Percentiles rank a stretch among this genome's conserved stretches.
phyloP scores from a whole-genome alignment of 768 basidiomycete species.

The Termitomyces heimii region DNA sequence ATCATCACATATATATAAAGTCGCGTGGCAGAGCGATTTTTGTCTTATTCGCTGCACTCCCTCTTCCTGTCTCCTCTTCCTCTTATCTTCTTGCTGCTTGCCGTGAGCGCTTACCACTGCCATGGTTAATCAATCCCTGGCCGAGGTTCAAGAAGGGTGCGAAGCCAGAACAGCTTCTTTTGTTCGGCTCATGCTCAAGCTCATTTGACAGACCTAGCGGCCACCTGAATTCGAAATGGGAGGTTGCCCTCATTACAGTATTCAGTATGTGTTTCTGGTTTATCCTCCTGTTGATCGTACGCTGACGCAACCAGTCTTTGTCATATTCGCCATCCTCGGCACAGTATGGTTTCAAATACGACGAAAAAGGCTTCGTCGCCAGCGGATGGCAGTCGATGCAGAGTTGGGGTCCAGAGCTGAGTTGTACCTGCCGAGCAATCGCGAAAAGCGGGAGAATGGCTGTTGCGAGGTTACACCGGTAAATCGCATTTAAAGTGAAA shows the following conservation, averaged over 20 bases:
- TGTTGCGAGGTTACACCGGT: conserved; percentile 3
- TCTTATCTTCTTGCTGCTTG: background rate
- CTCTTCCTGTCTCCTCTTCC: background rate
- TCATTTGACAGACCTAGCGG: conserved; percentile 21
- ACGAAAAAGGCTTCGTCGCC: conserved; percentile 15
- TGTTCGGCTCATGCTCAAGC: background rate
- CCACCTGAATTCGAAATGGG: conserved; percentile 31
- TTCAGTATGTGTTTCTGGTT: conserved; percentile 25
- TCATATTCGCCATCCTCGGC: conserved; percentile 19
- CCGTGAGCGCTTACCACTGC: background rate
- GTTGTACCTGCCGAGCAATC: background rate
- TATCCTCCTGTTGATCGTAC: background rate
- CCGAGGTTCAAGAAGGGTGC: background rate
- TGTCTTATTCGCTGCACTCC: background rate
- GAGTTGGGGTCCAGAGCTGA: background rate
- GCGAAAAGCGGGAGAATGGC: conserved; percentile 2
- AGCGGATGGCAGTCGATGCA: background rate
- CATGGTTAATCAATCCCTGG: background rate
- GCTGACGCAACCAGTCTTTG: conserved; percentile 14
- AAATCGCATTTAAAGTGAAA: background rate
- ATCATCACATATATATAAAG: conserved; percentile 13
- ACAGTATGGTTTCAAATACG: conserved; percentile 22
- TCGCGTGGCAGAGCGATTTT: background rate
- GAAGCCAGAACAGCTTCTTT: background rate
- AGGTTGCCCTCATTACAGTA: conserved; percentile 28